Evolutionary conservation across 164 flowering plant genomes (phyloP), one percentile per base, ranked within the genome.

Genomic region (Annona squamosa): DNA sequence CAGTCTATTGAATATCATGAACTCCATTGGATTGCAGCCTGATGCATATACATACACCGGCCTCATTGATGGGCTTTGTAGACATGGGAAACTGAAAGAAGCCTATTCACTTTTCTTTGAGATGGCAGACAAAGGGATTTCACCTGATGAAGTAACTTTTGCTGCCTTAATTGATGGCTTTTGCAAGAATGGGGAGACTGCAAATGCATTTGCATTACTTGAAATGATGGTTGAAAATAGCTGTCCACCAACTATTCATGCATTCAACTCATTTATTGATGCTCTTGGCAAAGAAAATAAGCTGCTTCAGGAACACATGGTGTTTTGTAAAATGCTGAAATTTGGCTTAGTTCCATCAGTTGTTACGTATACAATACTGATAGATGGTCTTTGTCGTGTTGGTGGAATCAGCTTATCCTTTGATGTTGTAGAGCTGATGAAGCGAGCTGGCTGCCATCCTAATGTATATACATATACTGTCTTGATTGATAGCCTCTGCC

Each of bases 241-340:
- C 1, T 68, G 71, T 10, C 46, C 57, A 10, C 77, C 77, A 5
- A 46, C 41, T 57, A 46, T 75, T 62, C 83, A 78, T 46, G 61
- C 71, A 45, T 77, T 80, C 61, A 80, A 80, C 63, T 59, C 68
- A 26, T 63, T 80, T 72, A 74, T 79, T 70, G 80, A 78, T 80
- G 76, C 70, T 68, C 74, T 83, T 63, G 7, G 75, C 70, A 78
- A 80, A 68, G 79, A 63, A 70, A 68, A 69, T 47, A 77, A 71
- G 81, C 45, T 74, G 69, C 69, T 66, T 16, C 71, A 73, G 65
- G 73, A 46, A 37, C 73, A 77, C 68, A 81, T 80, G 19, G 65
- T 82, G 77, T 56, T 82, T 62, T 81, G 76, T 46, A 82, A 82
- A 74, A 78, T 82, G 79, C 46, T 79, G 10, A 82, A 82, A 74